Conservation (phyloP, 495 filamentous ascomycete genomes). For the Tetracladium setigerum region DNA sequence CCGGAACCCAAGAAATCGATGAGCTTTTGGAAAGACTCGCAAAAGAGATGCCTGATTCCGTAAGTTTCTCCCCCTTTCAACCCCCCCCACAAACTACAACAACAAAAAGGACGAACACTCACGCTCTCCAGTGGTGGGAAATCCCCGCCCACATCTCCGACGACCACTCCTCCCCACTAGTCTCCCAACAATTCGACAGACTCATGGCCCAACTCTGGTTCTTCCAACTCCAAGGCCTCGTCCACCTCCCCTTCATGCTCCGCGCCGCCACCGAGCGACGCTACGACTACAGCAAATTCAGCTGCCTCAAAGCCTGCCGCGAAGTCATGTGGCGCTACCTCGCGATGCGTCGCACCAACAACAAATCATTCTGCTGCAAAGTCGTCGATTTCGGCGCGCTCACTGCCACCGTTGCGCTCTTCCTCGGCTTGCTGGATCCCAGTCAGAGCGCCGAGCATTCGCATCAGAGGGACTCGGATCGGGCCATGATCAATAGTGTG, state of each 20-base stretch:
- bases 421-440: conserved; percentile 28
- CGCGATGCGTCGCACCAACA: conserved; percentile 26
- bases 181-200: conserved; percentile 23
- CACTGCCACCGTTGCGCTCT: conserved; percentile 35
- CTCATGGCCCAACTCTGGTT: conserved; percentile 36
- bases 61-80: too few species aligned
- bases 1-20: conserved; percentile 36
- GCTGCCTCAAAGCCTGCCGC: conserved; percentile 31
- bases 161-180: conserved; percentile 7
- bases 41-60: conserved; percentile 31
- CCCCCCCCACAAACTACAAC: not conserved
- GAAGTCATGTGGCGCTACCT: conserved; percentile 34
- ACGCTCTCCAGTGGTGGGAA: conserved; percentile 18
- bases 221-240: conserved; percentile 32
- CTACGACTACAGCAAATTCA: conserved; percentile 41
- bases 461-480: conserved; percentile 29
- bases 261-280: conserved; percentile 32
- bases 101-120: conserved; percentile 9
- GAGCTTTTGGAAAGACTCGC: conserved; percentile 30
- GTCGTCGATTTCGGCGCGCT: conserved; percentile 39
- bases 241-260: conserved; percentile 41
- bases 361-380: conserved; percentile 30
- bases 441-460: not conserved
- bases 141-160: conserved; percentile 3
- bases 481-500: conserved; percentile 14